A percentile compares a stretch with the other conserved stretches of the same genome.
Conservation (phyloP, 148 eudicot genomes). For the Nepenthes mirabilis region DNA sequence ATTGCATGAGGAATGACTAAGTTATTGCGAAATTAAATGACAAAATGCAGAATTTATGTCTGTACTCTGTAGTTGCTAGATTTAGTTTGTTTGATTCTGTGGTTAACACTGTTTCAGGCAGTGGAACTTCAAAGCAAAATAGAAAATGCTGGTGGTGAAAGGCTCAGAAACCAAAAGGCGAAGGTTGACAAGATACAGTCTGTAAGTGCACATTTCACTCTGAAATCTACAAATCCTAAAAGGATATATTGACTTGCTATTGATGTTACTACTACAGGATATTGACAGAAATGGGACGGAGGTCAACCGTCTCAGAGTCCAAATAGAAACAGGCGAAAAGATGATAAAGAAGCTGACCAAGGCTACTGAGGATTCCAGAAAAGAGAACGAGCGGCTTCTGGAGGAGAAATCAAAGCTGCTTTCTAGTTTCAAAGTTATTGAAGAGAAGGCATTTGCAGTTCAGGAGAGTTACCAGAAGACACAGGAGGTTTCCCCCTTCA, state of each 20-base stretch:
- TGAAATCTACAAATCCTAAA: neutral
- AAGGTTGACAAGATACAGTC: slow-evolving; percentile 73
- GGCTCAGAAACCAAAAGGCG: slow-evolving; percentile 57
- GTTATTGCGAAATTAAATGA: neutral
- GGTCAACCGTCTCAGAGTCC: slow-evolving; percentile 85
- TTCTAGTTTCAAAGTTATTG: slow-evolving; percentile 56
- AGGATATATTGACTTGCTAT: neutral
- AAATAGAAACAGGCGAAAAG: slow-evolving; percentile 83
- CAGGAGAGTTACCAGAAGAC: slow-evolving; percentile 69
- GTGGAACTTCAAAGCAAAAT: slow-evolving; percentile 73
- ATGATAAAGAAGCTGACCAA: slow-evolving; percentile 66
- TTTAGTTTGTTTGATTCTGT: neutral
- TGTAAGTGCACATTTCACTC: slow-evolving; percentile 39
- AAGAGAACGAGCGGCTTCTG: slow-evolving; percentile 55
- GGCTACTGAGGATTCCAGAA: slow-evolving; percentile 77
- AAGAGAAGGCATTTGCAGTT: slow-evolving; percentile 67
- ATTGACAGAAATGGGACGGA: slow-evolving; percentile 78
- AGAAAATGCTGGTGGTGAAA: slow-evolving; percentile 96
- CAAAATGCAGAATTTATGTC: neutral
- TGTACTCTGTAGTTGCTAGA: neutral
- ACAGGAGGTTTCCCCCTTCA: slow-evolving; percentile 38
- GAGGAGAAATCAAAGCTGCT: slow-evolving; percentile 51
- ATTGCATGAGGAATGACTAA: neutral
- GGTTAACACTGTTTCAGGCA: slow-evolving; percentile 26
- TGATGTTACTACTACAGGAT: slow-evolving; percentile 32